phyloP scores from a whole-genome alignment of 768 basidiomycete species.

The Xerocomus spinulosus region DNA sequence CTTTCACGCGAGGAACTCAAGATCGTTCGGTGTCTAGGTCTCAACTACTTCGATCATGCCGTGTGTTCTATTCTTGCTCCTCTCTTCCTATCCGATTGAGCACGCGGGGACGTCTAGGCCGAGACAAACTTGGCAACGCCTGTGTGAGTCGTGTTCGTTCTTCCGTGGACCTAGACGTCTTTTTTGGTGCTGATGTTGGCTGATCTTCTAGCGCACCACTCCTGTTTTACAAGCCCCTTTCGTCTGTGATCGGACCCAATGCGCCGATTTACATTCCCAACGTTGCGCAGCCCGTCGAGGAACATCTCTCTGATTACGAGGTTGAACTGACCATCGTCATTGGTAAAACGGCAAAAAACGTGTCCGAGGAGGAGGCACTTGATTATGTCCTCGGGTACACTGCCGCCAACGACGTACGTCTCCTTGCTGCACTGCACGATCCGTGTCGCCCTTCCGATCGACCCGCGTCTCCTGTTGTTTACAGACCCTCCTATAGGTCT shows the following conservation, averaged over 20 bases:
- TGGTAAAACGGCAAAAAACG: conserved; percentile 75
- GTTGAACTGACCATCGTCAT: conserved; percentile 80
- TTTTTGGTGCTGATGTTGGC: not conserved
- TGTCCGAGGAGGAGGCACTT: conserved; percentile 73
- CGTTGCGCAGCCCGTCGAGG: conserved; percentile 62
- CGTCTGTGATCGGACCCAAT: conserved; percentile 65
- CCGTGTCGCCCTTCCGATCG: not conserved
- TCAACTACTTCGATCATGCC: conserved; percentile 86
- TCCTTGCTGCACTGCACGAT: not conserved
- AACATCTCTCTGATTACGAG: conserved; percentile 78
- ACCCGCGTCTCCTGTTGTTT: not conserved
- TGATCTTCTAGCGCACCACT: conserved; percentile 51
- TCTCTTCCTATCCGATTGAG: not conserved
- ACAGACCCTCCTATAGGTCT: conserved; percentile 37
- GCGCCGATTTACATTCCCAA: conserved; percentile 62
- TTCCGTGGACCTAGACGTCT: too few species aligned
- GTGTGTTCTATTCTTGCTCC: conserved; percentile 33
- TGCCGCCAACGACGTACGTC: conserved; percentile 66
- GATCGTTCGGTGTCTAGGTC: conserved; percentile 69
- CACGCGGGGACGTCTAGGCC: conserved; percentile 36
- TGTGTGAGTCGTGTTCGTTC: conserved; percentile 39
- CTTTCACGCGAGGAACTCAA: conserved; percentile 63
- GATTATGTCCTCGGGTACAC: conserved; percentile 86
- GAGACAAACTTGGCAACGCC: conserved; percentile 65
- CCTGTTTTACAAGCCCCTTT: conserved; percentile 75